These are phyloP conservation scores for Tulasnella calospora DNA, from an alignment of 768 basidiomycete species.

Conservation along the genomic window DNA sequence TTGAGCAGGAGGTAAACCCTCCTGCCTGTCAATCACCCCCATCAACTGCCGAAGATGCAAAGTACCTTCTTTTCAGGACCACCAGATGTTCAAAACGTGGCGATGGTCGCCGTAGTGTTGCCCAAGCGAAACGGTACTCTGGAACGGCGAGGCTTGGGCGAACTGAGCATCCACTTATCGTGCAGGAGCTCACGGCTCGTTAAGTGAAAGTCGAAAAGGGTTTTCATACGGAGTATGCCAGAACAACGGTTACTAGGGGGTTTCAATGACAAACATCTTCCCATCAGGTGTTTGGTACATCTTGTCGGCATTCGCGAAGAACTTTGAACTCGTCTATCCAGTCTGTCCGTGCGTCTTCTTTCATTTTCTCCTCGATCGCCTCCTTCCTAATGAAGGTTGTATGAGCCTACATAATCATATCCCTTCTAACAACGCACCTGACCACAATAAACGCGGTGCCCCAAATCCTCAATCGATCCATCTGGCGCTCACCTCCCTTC, in stretches of 20 bases:
- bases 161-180: too few species aligned
- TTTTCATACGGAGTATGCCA: not conserved
- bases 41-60: too few species aligned
- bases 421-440: not conserved
- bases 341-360: not conserved
- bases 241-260: not conserved
- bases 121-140: too few species aligned
- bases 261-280: not conserved
- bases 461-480: not conserved
- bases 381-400: not conserved
- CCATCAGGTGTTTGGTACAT: conserved; percentile 9
- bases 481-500: not conserved
- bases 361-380: conserved; percentile 3
- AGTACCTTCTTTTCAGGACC: too few species aligned
- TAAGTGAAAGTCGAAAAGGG: not conserved
- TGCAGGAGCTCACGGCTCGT: not conserved
- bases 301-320: not conserved
- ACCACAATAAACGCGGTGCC: not conserved
- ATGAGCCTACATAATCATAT: not conserved
- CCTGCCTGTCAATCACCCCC: too few species aligned
- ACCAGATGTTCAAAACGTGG: too few species aligned
- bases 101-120: too few species aligned
- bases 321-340: not conserved
- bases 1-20: too few species aligned
- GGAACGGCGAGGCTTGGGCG: too few species aligned